phyloP scores from a whole-genome alignment of 2,329 filamentous ascomycete genomes.

The Cercospora sp. region DNA sequence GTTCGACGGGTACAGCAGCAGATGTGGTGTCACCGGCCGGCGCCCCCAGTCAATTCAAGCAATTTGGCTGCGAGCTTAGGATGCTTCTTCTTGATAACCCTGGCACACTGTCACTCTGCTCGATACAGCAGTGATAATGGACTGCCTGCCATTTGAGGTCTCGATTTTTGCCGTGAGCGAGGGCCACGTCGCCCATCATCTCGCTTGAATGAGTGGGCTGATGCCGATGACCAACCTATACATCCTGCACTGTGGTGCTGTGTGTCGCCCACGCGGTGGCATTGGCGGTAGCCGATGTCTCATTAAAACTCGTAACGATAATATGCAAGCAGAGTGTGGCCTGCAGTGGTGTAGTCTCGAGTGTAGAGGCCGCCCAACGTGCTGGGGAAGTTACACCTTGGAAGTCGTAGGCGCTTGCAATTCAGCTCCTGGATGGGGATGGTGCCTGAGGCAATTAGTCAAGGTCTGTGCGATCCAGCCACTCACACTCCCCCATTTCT shows the following conservation, averaged over 20 bases:
- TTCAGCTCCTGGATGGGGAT: neutral
- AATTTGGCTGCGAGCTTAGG: neutral
- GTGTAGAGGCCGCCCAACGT: neutral
- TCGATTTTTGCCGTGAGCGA: neutral
- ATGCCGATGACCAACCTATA: neutral
- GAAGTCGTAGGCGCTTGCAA: neutral
- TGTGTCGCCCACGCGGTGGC: neutral
- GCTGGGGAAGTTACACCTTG: neutral
- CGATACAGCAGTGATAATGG: neutral
- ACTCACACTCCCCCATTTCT: neutral
- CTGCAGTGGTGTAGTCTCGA: neutral
- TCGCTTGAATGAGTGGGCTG: neutral
- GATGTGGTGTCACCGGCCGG: neutral
- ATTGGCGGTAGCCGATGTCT: neutral
- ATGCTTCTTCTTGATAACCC: neutral
- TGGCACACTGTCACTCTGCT: neutral
- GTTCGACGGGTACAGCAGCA: neutral
- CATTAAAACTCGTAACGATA: neutral
- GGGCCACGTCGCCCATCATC: neutral
- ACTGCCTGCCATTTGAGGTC: neutral
- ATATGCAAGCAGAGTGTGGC: neutral
- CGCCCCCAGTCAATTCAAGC: neutral
- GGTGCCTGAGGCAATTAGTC: neutral
- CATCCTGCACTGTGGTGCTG: neutral
- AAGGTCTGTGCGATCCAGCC: neutral